Evolutionary conservation across 2,329 filamentous ascomycete species (phyloP).

Genomic region (Diplodia seriata): DNA sequence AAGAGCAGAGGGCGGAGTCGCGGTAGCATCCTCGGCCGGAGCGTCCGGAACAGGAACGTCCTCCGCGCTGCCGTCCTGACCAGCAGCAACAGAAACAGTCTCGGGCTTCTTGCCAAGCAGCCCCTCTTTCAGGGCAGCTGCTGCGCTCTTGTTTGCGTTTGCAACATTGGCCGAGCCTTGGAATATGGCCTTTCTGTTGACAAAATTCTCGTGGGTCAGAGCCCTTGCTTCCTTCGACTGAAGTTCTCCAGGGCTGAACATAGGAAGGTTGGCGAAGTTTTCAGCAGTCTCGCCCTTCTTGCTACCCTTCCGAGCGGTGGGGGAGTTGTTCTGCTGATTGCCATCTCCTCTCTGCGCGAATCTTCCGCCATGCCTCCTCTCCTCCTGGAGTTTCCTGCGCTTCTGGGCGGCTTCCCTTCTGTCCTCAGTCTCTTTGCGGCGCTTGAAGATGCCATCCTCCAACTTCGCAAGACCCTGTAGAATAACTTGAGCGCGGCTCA

Average conservation of each 20-base stretch:
- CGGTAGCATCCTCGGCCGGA: constrained; percentile 42
- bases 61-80: constrained; percentile 38
- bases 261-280: constrained; percentile 40
- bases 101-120: constrained; percentile 60
- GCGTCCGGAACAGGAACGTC: constrained; percentile 34
- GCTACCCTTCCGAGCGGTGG: constrained; percentile 17
- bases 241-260: constrained; percentile 46
- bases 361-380: constrained; percentile 27
- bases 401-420: constrained; percentile 50
- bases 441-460: constrained; percentile 90
- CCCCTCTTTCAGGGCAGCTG: constrained; percentile 80
- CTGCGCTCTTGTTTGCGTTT: constrained; percentile 96
- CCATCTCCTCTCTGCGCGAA: constrained; percentile 5
- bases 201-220: constrained; percentile 86
- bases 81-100: constrained; percentile 24
- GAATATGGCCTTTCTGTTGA: constrained; percentile 71
- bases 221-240: constrained; percentile 51
- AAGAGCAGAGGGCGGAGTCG: constrained; percentile 57
- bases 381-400: constrained; percentile 28
- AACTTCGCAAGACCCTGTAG: constrained; percentile 87
- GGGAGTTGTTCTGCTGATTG: constrained; percentile 16
- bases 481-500: constrained; percentile 86
- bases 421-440: constrained; percentile 85
- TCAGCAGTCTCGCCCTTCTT: constrained; percentile 36
- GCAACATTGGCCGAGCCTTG: constrained; percentile 69